Conservation (phyloP, 345 rosid species). For the Psidium guajava region DNA sequence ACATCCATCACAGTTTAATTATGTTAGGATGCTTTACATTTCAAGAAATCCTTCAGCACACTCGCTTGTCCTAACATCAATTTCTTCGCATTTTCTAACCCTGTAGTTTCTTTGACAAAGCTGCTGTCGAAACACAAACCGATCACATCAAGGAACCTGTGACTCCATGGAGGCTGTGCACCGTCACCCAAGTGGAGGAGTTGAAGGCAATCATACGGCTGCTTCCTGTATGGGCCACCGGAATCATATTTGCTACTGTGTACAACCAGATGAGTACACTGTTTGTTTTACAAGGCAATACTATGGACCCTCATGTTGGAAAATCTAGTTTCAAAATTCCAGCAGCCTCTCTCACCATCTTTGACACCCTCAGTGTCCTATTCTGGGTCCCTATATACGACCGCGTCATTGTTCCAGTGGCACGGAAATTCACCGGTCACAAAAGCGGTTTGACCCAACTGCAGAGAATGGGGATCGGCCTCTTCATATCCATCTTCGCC, state of each 20-base stretch:
- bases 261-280: conserved; percentile 24
- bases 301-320: conserved; percentile 16
- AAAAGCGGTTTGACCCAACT: conserved; percentile 20
- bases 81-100: background rate
- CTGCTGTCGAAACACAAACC: conserved; percentile 14
- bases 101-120: conserved; percentile 29
- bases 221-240: conserved; percentile 27
- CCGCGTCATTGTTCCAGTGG: conserved; percentile 13
- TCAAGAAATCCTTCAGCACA: background rate
- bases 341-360: conserved; percentile 20
- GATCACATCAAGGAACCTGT: conserved; percentile 6
- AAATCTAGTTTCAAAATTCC: conserved; percentile 16
- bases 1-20: background rate
- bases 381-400: conserved; percentile 30
- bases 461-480: conserved; percentile 31
- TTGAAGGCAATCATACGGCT: conserved; percentile 23
- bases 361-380: conserved; percentile 24
- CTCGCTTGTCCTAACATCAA: background rate
- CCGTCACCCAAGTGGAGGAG: conserved; percentile 36
- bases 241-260: conserved; percentile 20
- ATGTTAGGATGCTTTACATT: background rate
- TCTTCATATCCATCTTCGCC: conserved; percentile 22
- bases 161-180: conserved; percentile 27
- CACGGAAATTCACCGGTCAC: conserved; percentile 16
- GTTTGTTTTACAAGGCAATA: conserved; percentile 24